Evolutionary conservation across 1,139 yeast genomes (phyloP).

Genomic region (Meyerozyma sp.): DNA sequence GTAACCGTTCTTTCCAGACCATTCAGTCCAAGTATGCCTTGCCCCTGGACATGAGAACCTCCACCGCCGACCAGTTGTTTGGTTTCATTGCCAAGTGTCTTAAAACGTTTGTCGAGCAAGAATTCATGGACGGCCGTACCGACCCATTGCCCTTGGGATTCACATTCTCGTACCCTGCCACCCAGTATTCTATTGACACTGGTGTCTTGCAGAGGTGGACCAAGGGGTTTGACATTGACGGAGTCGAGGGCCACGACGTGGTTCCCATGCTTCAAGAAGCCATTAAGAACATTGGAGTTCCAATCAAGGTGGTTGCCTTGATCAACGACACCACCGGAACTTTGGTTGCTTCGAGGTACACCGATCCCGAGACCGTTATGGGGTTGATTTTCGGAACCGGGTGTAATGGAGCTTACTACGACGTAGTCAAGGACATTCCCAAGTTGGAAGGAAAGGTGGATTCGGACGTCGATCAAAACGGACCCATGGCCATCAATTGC

Average conservation of each 20-base stretch:
- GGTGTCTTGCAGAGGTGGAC: constrained; percentile 97
- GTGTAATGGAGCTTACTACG: constrained; percentile 96
- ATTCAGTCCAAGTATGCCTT: constrained; percentile 77
- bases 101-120: constrained; percentile 54
- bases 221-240: constrained; percentile 91
- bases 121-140: constrained; percentile 56
- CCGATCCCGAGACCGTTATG: constrained; percentile 85
- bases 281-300: constrained; percentile 57
- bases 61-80: constrained; percentile 73
- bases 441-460: constrained; percentile 72
- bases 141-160: constrained; percentile 74
- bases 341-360: constrained; percentile 88
- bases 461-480: constrained; percentile 54
- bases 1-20: constrained; percentile 74
- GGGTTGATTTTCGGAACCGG: constrained; percentile 98
- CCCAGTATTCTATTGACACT: constrained; percentile 75
- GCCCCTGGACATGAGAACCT: constrained; percentile 73
- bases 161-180: constrained; percentile 91
- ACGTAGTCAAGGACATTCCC: constrained; percentile 66
- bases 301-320: constrained; percentile 83
- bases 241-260: constrained; percentile 92
- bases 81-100: constrained; percentile 81
- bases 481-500: constrained; percentile 94
- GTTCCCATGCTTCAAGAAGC: constrained; percentile 86
- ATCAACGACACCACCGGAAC: constrained; percentile 98